A percentile compares a stretch with the other conserved stretches of the same genome.
These are phyloP conservation scores for Arthroderma uncinatum DNA, from an alignment of 2,329 filamentous ascomycete genomes.

Conservation along the genomic window DNA sequence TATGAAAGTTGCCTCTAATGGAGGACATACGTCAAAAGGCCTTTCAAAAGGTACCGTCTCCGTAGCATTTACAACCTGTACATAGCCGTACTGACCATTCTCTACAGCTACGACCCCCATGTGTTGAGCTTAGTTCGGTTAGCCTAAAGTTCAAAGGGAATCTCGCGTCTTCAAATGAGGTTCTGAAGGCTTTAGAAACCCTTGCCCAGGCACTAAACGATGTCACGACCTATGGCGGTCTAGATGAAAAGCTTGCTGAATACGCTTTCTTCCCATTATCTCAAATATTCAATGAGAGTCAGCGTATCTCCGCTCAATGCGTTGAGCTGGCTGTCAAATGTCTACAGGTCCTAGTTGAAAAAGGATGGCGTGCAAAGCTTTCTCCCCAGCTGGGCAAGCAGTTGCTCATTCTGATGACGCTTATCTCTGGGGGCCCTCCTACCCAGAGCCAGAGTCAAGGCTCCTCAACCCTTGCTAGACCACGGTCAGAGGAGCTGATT, in stretches of 20 bases:
- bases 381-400: constrained; percentile 66
- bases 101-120: constrained; percentile 45
- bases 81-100: constrained; percentile 8
- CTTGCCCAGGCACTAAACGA: constrained; percentile 31
- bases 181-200: constrained; percentile 39
- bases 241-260: constrained; percentile 79
- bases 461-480: constrained; percentile 2
- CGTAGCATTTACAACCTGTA: constrained; percentile 2
- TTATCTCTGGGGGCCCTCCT: constrained; percentile 65
- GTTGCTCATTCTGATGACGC: constrained; percentile 70
- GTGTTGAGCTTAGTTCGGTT: constrained; percentile 47
- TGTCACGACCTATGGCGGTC: constrained; percentile 30
- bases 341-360: constrained; percentile 57
- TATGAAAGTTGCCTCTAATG: background rate
- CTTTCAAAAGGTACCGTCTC: constrained; percentile 29
- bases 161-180: constrained; percentile 34
- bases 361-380: constrained; percentile 68
- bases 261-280: constrained; percentile 92
- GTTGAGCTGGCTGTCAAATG: constrained; percentile 69
- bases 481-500: constrained; percentile 59
- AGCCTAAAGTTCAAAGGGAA: constrained; percentile 41
- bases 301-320: constrained; percentile 54
- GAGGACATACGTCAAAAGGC: constrained; percentile 31
- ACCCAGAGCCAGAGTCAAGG: constrained; percentile 34
- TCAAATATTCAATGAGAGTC: constrained; percentile 68